Evolutionary conservation across 139 green algal species (phyloP), one percentile per base, ranked within the genome.

Genomic region (Chlorella sp.): DNA sequence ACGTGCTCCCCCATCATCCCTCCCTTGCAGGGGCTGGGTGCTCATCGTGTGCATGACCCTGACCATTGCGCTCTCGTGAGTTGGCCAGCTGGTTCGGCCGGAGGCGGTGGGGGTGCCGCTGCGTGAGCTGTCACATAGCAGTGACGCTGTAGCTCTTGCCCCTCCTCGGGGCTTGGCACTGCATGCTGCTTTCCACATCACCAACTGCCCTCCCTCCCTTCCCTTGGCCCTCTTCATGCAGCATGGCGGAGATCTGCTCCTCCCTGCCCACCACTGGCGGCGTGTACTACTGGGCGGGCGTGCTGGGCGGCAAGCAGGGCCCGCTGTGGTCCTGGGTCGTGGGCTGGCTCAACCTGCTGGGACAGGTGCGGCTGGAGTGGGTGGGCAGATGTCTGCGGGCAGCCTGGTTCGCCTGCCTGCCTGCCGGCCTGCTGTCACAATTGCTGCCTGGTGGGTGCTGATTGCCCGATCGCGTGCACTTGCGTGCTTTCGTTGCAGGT

Each of bases 231-330:
- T 5, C 11, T 38, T 1, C n/a, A n/a, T 16, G 30, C 32, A 38
- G 30, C 74, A 67, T 74, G 80, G 80, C 82, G 0, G 89, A 92
- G 64, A 91, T 92, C 64, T 90, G 78, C 79, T 87, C 75, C 60
- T 80, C 85, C 40, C 84, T 92, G 36, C 89, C 89, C 2, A 87
- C 84, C 51, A 83, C 80, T 26, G 87, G 84, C 6, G 87, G 87
- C 32, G 78, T 86, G 2, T 89, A 88, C 51, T 90, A 82, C 73
- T 90, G 86, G 34, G 78, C 78, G 9, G 80, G 80, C 44, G 64
- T 58, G 65, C 80, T 84, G 34, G 65, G 44, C 80, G 80, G 80
- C 64, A 68, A 58, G 65, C 34, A 69, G 17, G 80, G 80, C 8
- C 80, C 80, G 1, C 65, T 84, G 6, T 68, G 48, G 44, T 38